Conservation (phyloP, 2,329 filamentous ascomycete species). For the Trichoderma guizhouense region DNA sequence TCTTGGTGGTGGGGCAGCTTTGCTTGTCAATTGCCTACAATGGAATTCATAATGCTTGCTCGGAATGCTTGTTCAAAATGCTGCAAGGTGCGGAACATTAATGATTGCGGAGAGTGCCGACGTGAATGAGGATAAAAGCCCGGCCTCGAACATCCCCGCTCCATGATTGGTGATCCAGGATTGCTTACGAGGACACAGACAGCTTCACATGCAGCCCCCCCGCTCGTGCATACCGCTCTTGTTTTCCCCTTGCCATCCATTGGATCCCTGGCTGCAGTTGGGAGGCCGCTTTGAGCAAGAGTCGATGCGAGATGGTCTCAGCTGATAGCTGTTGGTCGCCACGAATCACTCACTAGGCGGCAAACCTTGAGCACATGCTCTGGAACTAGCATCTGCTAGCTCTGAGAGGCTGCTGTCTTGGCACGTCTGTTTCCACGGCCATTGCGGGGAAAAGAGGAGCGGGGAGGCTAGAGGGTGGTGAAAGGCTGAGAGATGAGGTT, state of each 20-base stretch:
- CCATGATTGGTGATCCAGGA: not conserved
- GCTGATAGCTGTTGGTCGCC: not conserved
- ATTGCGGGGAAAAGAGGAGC: not conserved
- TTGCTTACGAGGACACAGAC: not conserved
- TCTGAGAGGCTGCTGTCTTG: constrained; percentile 3
- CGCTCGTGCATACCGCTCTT: constrained; percentile 1
- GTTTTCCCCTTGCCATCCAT: not conserved
- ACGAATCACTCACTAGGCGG: not conserved
- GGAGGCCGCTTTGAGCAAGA: not conserved
- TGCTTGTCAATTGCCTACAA: not conserved
- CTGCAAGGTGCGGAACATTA: not conserved
- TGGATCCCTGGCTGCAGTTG: not conserved
- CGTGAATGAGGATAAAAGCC: not conserved
- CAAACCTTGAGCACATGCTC: constrained; percentile 7
- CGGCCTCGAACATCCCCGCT: not conserved
- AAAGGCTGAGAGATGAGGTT: not conserved
- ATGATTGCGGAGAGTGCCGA: not conserved
- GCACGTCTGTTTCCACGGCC: not conserved
- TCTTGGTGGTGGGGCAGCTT: not conserved
- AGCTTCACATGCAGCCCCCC: not conserved
- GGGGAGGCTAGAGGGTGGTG: not conserved
- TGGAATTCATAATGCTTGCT: not conserved
- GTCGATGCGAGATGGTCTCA: not conserved
- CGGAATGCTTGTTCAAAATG: not conserved
- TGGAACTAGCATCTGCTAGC: not conserved